Evolutionary conservation across 768 basidiomycete genomes (phyloP).

Genomic region (Naganishia antarctica): DNA sequence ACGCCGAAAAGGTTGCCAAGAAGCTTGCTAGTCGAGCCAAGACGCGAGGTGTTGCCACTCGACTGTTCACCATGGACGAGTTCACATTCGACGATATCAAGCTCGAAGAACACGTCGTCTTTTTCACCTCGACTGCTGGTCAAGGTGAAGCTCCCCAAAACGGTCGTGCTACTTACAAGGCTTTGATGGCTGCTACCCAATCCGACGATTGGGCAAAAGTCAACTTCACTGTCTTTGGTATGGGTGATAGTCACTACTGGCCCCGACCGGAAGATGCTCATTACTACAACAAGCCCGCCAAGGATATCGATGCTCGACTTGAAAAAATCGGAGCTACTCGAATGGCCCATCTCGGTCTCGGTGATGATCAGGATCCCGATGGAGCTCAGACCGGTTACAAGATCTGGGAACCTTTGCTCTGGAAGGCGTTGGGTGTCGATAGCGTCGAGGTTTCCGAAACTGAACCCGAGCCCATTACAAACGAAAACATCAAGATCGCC

Average conservation of each 20-base stretch:
- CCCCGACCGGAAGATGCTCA: slow-evolving; percentile 92
- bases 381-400: slow-evolving; percentile 95
- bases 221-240: slow-evolving; percentile 78
- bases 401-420: slow-evolving; percentile 83
- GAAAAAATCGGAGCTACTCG: slow-evolving; percentile 74
- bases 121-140: slow-evolving; percentile 88
- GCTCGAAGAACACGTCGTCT: slow-evolving; percentile 69
- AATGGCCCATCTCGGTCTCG: slow-evolving; percentile 69
- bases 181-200: slow-evolving; percentile 55
- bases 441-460: slow-evolving; percentile 78
- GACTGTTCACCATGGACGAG: slow-evolving; percentile 73
- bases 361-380: slow-evolving; percentile 96
- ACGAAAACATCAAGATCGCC: slow-evolving; percentile 98
- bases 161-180: slow-evolving; percentile 81
- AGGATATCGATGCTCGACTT: slow-evolving; percentile 77
- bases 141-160: slow-evolving; percentile 99
- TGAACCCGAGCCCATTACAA: slow-evolving; percentile 94
- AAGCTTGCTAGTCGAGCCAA: slow-evolving; percentile 74
- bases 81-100: slow-evolving; percentile 59
- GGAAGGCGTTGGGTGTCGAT: slow-evolving; percentile 93
- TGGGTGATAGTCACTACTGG: slow-evolving; percentile 99
- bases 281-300: slow-evolving; percentile 94
- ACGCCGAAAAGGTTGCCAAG: slow-evolving; percentile 94
- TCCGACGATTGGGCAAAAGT: slow-evolving; percentile 62
- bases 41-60: slow-evolving; percentile 72